phyloP scores from a whole-genome alignment of 2,329 filamentous ascomycete species.

The Delphinella strobiligena region DNA sequence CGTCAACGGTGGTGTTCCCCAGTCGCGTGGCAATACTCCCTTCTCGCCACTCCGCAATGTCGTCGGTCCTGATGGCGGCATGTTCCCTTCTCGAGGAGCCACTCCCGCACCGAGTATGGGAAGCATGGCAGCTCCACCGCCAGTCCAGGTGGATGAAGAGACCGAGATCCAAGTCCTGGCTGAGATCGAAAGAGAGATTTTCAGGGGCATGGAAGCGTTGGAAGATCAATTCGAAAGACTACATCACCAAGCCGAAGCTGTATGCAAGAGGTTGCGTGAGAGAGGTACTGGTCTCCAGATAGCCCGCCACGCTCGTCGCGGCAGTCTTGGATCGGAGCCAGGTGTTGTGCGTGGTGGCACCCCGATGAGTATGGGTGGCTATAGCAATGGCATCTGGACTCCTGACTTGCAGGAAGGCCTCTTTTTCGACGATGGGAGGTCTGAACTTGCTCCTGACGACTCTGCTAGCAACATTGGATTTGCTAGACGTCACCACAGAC shows the following conservation, averaged over 20 bases:
- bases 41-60: constrained; percentile 22
- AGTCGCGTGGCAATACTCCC: constrained; percentile 38
- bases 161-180: constrained; percentile 81
- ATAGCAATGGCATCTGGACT: constrained; percentile 13
- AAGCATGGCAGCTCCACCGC: constrained; percentile 32
- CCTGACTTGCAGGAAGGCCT: constrained; percentile 18
- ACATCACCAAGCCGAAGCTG: constrained; percentile 72
- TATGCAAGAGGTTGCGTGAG: constrained; percentile 68
- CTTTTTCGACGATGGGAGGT: constrained; percentile 27
- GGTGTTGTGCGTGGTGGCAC: constrained; percentile 32
- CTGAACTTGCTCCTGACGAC: constrained; percentile 60
- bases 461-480: constrained; percentile 70
- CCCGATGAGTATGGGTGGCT: constrained; percentile 22
- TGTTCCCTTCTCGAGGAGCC: constrained; percentile 21
- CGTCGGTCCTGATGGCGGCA: constrained; percentile 13
- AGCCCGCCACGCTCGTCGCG: constrained; percentile 47
- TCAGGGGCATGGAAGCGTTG: constrained; percentile 82
- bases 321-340: constrained; percentile 37
- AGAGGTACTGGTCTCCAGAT: constrained; percentile 66
- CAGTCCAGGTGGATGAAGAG: constrained; percentile 85
- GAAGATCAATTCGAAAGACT: constrained; percentile 89
- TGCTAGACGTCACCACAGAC: constrained; percentile 39
- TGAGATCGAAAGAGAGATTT: constrained; percentile 88
- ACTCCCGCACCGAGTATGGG: constrained; percentile 20
- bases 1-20: constrained; percentile 43